phyloP scores from a whole-genome alignment of 176 grass and related monocot genomes.

The Oryza nivara region DNA sequence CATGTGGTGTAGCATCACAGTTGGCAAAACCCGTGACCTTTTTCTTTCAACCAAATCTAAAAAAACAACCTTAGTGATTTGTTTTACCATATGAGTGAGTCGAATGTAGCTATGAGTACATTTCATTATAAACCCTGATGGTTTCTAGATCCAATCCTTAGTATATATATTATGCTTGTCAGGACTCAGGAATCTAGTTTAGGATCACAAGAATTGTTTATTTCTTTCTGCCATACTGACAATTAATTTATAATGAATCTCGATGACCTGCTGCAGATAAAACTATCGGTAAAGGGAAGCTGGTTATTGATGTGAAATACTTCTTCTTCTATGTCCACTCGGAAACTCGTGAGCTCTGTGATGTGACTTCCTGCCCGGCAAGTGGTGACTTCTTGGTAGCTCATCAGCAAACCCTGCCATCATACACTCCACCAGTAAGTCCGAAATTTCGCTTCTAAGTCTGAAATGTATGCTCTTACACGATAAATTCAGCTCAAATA shows the following conservation, averaged over 20 bases:
- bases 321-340: constrained; percentile 59
- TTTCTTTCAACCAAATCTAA: neutral
- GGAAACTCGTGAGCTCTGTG: constrained; percentile 77
- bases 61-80: neutral
- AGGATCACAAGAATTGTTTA: neutral
- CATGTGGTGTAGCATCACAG: neutral
- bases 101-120: neutral
- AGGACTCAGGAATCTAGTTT: neutral
- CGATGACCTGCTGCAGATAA: constrained; percentile 55
- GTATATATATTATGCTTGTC: neutral
- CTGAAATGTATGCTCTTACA: neutral
- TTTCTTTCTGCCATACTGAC: neutral
- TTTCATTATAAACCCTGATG: neutral
- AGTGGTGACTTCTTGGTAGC: constrained; percentile 49
- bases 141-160: neutral
- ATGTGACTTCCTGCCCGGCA: constrained; percentile 71
- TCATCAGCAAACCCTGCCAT: constrained; percentile 58
- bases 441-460: neutral
- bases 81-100: neutral
- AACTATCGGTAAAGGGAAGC: constrained; percentile 54
- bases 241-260: neutral
- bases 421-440: constrained; percentile 62
- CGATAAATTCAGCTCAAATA: neutral
- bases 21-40: constrained; percentile 1
- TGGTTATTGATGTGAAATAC: constrained; percentile 80